A percentile compares a stretch with the other conserved stretches of the same genome.
These are phyloP conservation scores for Saccharomyces hybrid DNA, from an alignment of 1,139 yeast species.

Conservation along the genomic window DNA sequence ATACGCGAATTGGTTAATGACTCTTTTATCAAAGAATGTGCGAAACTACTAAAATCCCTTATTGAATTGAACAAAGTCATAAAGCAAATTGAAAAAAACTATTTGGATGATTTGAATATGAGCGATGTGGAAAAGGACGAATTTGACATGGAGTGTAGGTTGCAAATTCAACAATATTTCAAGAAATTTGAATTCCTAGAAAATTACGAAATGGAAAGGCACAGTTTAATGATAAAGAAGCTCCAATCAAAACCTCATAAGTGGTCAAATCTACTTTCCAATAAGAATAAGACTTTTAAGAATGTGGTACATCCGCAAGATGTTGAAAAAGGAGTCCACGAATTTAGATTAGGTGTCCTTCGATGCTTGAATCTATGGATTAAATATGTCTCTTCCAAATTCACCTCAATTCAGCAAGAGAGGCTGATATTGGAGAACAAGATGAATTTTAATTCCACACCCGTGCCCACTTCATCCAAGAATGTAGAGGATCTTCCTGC, in stretches of 20 bases:
- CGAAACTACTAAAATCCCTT: constrained; percentile 39
- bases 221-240: constrained; percentile 14
- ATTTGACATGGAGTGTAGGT: constrained; percentile 47
- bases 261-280: background rate
- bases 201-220: constrained; percentile 42
- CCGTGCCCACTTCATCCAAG: background rate
- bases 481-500: background rate
- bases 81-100: constrained; percentile 37
- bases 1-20: constrained; percentile 33
- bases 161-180: constrained; percentile 42
- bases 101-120: constrained; percentile 36
- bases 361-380: constrained; percentile 25
- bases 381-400: constrained; percentile 19
- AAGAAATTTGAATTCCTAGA: constrained; percentile 45
- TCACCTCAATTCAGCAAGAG: constrained; percentile 27
- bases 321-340: constrained; percentile 9
- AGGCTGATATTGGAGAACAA: constrained; percentile 17
- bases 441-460: constrained; percentile 18
- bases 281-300: background rate
- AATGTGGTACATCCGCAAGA: constrained; percentile 8
- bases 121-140: constrained; percentile 44
- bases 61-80: constrained; percentile 37
- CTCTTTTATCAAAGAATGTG: constrained; percentile 45
- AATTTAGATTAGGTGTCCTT: constrained; percentile 27
- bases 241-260: background rate